Evolutionary conservation across 139 green algal species (phyloP), one percentile per base, ranked within the genome.

Genomic region (Asterochloris sp.): DNA sequence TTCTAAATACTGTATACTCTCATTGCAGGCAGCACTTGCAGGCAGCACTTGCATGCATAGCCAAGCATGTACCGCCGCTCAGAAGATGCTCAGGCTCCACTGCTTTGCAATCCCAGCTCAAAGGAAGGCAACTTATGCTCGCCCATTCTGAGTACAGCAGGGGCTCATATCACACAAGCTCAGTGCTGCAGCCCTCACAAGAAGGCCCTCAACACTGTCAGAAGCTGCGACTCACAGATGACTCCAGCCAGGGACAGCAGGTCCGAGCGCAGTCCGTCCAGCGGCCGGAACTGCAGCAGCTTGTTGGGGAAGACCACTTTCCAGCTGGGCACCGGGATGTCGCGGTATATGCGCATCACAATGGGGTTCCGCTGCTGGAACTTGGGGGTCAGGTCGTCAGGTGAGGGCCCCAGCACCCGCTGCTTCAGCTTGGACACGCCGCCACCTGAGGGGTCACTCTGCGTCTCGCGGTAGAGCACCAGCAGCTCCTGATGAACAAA

Each of bases 261-360:
- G 73, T 91, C 85, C 0, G 86, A 82, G 29, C 83, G 78, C 69
- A 89, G 73, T 23, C 85, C 79, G 78, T 91, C 87, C 38, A 91
- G 84, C 0, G 87, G 87, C 14, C 85, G 61, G 81, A 91, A 91
- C 85, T 91, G 87, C 82, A 91, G 80, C 73, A 91, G 87, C 85
- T 91, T 91, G 74, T 91, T 83, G 12, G 87, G 87, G 66, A 87
- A 89, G 13, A 91, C 85, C 1, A 88, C 80, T 68, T 85, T 82
- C 87, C 82, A 86, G 73, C 69, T 83, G 79, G 71, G 85, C 71
- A 82, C 78, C 29, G 81, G 86, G 78, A 87, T 88, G 73, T 78
- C 87, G 60, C 73, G 74, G 81, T 79, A 79, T 24, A 88, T 23
- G 16, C 81, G 83, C 69, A 84, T 69, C 66, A 80, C 66, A 38